phyloP scores from a whole-genome alignment of 1,284 basidiomycete species.

The Leccinum griseonigrum region DNA sequence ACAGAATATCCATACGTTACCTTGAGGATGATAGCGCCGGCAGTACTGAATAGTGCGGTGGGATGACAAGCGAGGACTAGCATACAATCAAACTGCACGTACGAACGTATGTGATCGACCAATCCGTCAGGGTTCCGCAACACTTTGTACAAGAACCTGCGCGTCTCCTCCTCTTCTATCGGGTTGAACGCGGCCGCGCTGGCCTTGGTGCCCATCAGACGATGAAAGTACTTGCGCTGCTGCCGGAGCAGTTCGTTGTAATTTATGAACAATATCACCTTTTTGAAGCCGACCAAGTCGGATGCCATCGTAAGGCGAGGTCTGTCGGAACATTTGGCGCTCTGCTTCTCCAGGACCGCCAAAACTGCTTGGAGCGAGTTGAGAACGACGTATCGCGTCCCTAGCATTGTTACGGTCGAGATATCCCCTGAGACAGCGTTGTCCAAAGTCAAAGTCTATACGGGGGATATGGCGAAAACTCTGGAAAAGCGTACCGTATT shows the following conservation, averaged over 20 bases:
- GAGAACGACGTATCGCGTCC: conserved; percentile 25
- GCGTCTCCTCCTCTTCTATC: conserved; percentile 25
- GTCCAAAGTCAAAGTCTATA: background rate
- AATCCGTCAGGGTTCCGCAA: conserved; percentile 16
- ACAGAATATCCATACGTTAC: conserved; percentile 26
- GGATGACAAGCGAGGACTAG: background rate
- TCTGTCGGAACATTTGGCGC: conserved; percentile 24
- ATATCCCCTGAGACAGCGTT: conserved; percentile 21
- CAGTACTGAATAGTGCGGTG: conserved; percentile 5
- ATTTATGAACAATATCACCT: conserved; percentile 20
- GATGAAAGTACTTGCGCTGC: conserved; percentile 23
- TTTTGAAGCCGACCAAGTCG: conserved; percentile 25
- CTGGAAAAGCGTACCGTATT: conserved; percentile 36
- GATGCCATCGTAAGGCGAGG: conserved; percentile 24
- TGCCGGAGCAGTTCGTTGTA: conserved; percentile 22
- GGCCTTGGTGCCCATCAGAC: conserved; percentile 26
- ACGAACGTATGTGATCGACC: conserved; percentile 23
- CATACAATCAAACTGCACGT: conserved; percentile 10
- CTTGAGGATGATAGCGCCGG: conserved; percentile 18
- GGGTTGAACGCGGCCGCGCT: conserved; percentile 15
- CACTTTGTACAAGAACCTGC: conserved; percentile 26
- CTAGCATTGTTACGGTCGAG: conserved; percentile 16
- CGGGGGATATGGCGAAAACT: background rate
- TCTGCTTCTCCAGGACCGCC: conserved; percentile 30
- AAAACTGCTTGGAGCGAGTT: conserved; percentile 20